Conservation (phyloP, 176 grass and related monocot species). For the Canna indica region DNA sequence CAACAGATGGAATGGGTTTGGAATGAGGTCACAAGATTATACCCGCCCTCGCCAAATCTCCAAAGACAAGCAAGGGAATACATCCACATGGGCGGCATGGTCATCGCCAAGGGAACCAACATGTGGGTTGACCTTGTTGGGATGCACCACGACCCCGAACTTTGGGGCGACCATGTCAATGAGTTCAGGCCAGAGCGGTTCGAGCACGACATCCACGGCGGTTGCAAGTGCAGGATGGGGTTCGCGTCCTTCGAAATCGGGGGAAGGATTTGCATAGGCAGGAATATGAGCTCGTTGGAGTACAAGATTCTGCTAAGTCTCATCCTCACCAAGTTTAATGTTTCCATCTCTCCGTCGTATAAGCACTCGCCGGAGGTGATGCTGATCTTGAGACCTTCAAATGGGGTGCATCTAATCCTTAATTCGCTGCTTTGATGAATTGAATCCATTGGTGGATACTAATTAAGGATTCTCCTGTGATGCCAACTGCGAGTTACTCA, state of each 20-base stretch:
- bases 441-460: too few species aligned
- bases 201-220: slow-evolving; percentile 22
- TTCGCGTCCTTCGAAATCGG: slow-evolving; percentile 75
- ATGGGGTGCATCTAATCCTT: slow-evolving; percentile 52
- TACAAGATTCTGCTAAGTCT: slow-evolving; percentile 52
- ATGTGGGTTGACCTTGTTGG: slow-evolving; percentile 88
- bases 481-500: too few species aligned
- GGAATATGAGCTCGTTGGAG: slow-evolving; percentile 56
- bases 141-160: slow-evolving; percentile 51
- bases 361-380: slow-evolving; percentile 44
- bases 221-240: slow-evolving; percentile 57
- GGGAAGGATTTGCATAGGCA: slow-evolving; percentile 45
- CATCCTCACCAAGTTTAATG: slow-evolving; percentile 37
- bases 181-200: slow-evolving; percentile 69
- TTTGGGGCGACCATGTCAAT: slow-evolving; percentile 45
- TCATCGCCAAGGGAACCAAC: slow-evolving; percentile 62
- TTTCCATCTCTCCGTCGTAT: slow-evolving; percentile 45
- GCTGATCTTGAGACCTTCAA: slow-evolving; percentile 53
- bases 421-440: too few species aligned
- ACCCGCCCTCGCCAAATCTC: slow-evolving; percentile 71
- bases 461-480: too few species aligned
- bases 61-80: slow-evolving; percentile 61
- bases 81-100: slow-evolving; percentile 1
- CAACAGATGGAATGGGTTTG: slow-evolving; percentile 70
- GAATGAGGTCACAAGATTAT: slow-evolving; percentile 57